These are phyloP conservation scores for Eleusine indica DNA, from an alignment of 176 grass and related monocot genomes.

Conservation along the genomic window DNA sequence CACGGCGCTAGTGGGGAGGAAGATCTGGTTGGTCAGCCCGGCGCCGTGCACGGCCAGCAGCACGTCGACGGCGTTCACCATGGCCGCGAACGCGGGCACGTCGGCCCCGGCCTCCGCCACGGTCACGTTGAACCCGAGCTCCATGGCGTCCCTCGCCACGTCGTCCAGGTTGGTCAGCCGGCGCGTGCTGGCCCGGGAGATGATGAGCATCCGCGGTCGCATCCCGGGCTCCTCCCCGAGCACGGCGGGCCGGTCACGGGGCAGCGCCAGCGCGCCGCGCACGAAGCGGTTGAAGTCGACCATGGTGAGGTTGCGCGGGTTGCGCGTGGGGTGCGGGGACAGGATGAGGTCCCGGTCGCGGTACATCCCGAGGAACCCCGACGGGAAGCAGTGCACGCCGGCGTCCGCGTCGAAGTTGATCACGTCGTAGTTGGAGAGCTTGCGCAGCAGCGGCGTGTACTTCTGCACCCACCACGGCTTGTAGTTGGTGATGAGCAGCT, in stretches of 20 bases:
- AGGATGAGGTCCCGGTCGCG: slow-evolving; percentile 78
- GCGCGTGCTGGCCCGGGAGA: slow-evolving; percentile 50
- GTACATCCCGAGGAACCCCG: slow-evolving; percentile 53
- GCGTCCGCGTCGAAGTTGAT: slow-evolving; percentile 69
- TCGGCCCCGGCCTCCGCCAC: slow-evolving; percentile 49
- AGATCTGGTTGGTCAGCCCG: slow-evolving; percentile 64
- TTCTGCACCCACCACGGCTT: slow-evolving; percentile 70
- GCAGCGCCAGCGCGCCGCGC: slow-evolving; percentile 47
- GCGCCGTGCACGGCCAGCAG: slow-evolving; percentile 70
- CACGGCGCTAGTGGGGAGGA: slow-evolving; percentile 49
- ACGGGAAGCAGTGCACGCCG: slow-evolving; percentile 66
- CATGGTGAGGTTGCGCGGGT: slow-evolving; percentile 71
- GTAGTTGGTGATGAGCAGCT: slow-evolving; percentile 66
- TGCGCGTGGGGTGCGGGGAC: slow-evolving; percentile 51
- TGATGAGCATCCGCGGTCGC: slow-evolving; percentile 60
- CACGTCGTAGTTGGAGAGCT: slow-evolving; percentile 53
- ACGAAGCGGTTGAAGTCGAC: slow-evolving; percentile 64
- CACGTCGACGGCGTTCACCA: slow-evolving; percentile 62
- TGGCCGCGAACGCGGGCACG: slow-evolving; percentile 49
- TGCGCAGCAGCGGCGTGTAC: slow-evolving; percentile 63
- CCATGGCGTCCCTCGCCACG: slow-evolving; percentile 29
- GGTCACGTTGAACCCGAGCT: slow-evolving; percentile 69
- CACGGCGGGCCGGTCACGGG: slow-evolving; percentile 29
- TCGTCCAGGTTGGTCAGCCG: slow-evolving; percentile 57
- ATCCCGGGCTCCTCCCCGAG: slow-evolving; percentile 49